Conservation (phyloP, 2,329 filamentous ascomycete species). For the Coleophoma cylindrospora region DNA sequence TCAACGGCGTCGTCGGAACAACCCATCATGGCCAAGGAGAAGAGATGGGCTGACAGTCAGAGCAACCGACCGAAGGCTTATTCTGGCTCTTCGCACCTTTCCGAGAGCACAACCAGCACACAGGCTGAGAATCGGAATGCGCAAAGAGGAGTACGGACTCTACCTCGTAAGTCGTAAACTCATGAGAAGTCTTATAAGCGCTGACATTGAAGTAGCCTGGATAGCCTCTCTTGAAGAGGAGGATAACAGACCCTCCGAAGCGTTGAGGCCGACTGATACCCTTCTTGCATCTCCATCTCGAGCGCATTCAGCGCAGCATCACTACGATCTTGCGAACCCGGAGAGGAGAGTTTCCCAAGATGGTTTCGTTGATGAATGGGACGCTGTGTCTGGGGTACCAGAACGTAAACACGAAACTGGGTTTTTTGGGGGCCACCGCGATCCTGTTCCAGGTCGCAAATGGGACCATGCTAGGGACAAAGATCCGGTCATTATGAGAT, state of each 20-base stretch:
- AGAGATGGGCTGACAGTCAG: conserved; percentile 5
- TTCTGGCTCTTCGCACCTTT: conserved; percentile 21
- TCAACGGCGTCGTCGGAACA: conserved; percentile 16
- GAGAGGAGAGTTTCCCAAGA: conserved; percentile 22
- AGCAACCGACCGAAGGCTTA: conserved; percentile 14
- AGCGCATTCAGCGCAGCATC: conserved; percentile 23
- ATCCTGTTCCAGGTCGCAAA: conserved; percentile 27
- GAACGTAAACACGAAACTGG: conserved; percentile 21
- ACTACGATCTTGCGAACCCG: conserved; percentile 13
- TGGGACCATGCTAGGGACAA: conserved; percentile 28
- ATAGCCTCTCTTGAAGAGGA: conserved; percentile 25
- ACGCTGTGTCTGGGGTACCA: conserved; percentile 12
- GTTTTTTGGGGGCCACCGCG: conserved; percentile 25
- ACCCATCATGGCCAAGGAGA: conserved; percentile 13
- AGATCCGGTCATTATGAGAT: conserved; percentile 27
- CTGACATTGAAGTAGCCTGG: conserved; percentile 23
- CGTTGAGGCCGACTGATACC: conserved; percentile 10
- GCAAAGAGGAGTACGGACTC: conserved; percentile 20
- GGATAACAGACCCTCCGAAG: conserved; percentile 10
- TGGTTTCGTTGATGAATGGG: conserved; percentile 24
- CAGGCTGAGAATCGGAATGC: conserved; percentile 13
- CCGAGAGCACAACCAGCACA: conserved; percentile 19
- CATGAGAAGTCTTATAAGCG: neutral
- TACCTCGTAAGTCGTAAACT: conserved; percentile 20
- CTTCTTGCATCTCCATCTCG: conserved; percentile 18